These are phyloP conservation scores for Trichothecium roseum DNA, from an alignment of 2,329 filamentous ascomycete species.

Conservation along the genomic window DNA sequence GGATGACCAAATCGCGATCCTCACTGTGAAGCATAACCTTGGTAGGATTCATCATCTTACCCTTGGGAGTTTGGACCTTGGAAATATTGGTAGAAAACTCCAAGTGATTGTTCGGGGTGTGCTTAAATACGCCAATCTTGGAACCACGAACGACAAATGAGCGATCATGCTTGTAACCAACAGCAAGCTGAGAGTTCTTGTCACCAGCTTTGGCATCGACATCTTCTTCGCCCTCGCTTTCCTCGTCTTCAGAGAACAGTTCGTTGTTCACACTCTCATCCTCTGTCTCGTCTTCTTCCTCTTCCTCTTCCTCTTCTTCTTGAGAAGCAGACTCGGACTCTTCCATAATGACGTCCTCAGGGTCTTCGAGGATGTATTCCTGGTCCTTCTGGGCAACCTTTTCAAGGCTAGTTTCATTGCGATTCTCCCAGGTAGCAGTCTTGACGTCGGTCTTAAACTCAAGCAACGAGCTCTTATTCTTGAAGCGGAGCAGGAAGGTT, in stretches of 20 bases:
- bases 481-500: constrained; percentile 92
- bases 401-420: constrained; percentile 88
- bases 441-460: constrained; percentile 89
- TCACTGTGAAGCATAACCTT: constrained; percentile 95
- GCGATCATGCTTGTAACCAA: constrained; percentile 93
- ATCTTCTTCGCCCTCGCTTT: constrained; percentile 68
- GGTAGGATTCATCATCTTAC: constrained; percentile 82
- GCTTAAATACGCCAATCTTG: constrained; percentile 98
- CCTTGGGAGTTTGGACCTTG: constrained; percentile 81
- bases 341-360: constrained; percentile 89
- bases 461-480: constrained; percentile 69
- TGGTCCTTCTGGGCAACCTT: constrained; percentile 88
- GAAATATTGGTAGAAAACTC: constrained; percentile 97
- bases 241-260: constrained; percentile 59
- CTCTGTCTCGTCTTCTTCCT: constrained; percentile 50
- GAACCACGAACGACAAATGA: constrained; percentile 95
- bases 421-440: constrained; percentile 91
- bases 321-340: constrained; percentile 46
- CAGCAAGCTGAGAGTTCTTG: constrained; percentile 85
- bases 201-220: constrained; percentile 58
- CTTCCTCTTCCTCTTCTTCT: constrained; percentile 42
- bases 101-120: constrained; percentile 82
- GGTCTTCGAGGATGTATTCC: constrained; percentile 91
- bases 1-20: constrained; percentile 80
- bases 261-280: constrained; percentile 57